Evolutionary conservation across 805 yeast species (phyloP).

Genomic region (Yueomyces sp.): DNA sequence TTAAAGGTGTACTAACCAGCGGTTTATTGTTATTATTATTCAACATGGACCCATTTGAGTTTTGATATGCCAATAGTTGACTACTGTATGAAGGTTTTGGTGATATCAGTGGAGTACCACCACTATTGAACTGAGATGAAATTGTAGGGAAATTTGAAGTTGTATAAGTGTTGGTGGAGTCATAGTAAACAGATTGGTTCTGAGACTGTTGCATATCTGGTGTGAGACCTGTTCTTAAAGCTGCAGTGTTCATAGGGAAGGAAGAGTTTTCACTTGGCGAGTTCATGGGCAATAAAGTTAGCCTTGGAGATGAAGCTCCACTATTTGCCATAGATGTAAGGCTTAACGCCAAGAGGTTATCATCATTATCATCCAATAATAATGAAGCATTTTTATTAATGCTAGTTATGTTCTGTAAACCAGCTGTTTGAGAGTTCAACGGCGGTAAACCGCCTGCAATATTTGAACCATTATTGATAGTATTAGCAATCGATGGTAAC

Average conservation of each 20-base stretch:
- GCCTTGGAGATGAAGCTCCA: slow-evolving; percentile 23
- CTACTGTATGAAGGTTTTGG: slow-evolving; percentile 15
- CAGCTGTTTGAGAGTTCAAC: not conserved
- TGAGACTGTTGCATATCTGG: not conserved
- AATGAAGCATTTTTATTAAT: slow-evolving; percentile 2
- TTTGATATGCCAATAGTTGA: slow-evolving; percentile 12
- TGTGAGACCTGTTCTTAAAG: not conserved
- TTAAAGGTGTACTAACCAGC: not conserved
- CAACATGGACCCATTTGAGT: slow-evolving; percentile 1
- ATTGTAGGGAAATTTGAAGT: not conserved
- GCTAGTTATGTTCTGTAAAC: not conserved
- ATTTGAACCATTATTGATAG: not conserved
- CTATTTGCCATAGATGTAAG: slow-evolving; percentile 25
- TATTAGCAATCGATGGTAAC: not conserved
- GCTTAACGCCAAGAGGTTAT: slow-evolving; percentile 23
- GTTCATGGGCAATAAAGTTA: slow-evolving; percentile 16
- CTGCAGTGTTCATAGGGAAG: slow-evolving; percentile 2
- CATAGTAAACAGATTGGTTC: not conserved
- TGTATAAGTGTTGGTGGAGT: slow-evolving; percentile 1
- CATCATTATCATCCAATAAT: slow-evolving; percentile 22
- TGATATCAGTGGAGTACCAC: slow-evolving; percentile 6
- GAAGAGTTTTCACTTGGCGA: slow-evolving; percentile 12
- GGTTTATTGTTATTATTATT: slow-evolving; percentile 1
- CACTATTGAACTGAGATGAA: not conserved
- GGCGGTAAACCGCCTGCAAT: not conserved